These are phyloP conservation scores for Pisolithus thermaeus DNA, from an alignment of 1,284 basidiomycete species.

Conservation along the genomic window DNA sequence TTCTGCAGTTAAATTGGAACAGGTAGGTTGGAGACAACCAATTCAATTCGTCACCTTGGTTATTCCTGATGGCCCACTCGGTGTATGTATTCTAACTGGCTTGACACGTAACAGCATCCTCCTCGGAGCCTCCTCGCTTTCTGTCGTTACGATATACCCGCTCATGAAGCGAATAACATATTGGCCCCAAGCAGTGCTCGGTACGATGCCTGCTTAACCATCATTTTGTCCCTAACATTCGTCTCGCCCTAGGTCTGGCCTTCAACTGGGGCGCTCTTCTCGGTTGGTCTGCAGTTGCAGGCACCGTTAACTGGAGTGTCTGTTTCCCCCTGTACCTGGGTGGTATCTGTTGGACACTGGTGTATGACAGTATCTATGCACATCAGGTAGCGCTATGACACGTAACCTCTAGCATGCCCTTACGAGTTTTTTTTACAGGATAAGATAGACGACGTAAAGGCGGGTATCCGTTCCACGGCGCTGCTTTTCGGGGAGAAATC, in stretches of 20 bases:
- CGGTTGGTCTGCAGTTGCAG: conserved; percentile 93
- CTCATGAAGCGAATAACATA: conserved; percentile 97
- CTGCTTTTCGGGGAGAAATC: conserved; percentile 81
- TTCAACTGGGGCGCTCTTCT: conserved; percentile 98
- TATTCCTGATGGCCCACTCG: too few species aligned
- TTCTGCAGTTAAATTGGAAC: conserved; percentile 93
- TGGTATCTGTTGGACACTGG: conserved; percentile 89
- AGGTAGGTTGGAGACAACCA: conserved; percentile 53
- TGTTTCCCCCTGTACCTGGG: conserved; percentile 89
- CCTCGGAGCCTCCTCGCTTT: conserved; percentile 86
- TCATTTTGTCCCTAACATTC: conserved; percentile 2
- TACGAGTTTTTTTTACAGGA: conserved; percentile 49
- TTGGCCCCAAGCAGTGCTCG: conserved; percentile 94
- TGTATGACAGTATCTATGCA: conserved; percentile 98
- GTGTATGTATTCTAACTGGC: too few species aligned
- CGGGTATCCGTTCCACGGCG: conserved; percentile 92
- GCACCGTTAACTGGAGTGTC: conserved; percentile 76
- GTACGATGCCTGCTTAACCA: conserved; percentile 36
- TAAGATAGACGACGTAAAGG: conserved; percentile 85
- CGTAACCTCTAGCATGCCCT: not conserved
- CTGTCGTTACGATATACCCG: conserved; percentile 86
- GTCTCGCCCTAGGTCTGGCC: conserved; percentile 60
- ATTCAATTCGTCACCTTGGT: too few species aligned
- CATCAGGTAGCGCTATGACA: conserved; percentile 67
- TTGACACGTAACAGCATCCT: conserved; percentile 56